Conservation (phyloP, 768 basidiomycete species). For the Strobilomyces dryophilus region DNA sequence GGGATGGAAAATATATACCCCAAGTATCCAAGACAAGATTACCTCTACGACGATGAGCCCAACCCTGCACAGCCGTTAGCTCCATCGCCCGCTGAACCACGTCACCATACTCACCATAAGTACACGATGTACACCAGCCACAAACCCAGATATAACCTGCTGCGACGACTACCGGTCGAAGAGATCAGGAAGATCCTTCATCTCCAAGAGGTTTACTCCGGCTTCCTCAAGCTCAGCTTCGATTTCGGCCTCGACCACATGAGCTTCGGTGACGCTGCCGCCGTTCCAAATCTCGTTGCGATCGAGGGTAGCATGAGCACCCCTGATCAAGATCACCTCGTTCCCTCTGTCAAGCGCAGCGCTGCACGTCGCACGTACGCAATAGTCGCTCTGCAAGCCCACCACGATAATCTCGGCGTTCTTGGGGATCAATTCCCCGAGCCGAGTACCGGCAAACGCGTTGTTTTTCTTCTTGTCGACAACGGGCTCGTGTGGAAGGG, state of each 20-base stretch:
- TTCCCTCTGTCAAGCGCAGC: slow-evolving; percentile 62
- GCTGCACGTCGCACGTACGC: slow-evolving; percentile 52
- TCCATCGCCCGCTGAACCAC: not conserved
- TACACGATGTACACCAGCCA: not conserved
- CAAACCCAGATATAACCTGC: not conserved
- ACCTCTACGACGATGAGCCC: not conserved
- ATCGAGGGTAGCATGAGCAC: slow-evolving; percentile 67
- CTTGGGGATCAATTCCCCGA: slow-evolving; percentile 45
- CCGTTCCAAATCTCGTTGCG: slow-evolving; percentile 58
- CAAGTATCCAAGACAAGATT: not conserved
- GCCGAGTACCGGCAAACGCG: slow-evolving; percentile 57
- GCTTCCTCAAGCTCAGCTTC: slow-evolving; percentile 68
- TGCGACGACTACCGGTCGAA: slow-evolving; percentile 51
- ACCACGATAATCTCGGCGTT: slow-evolving; percentile 63
- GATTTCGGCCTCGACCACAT: slow-evolving; percentile 51
- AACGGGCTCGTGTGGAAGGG: slow-evolving; percentile 47
- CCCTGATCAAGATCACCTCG: slow-evolving; percentile 57
- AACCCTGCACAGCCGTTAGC: not conserved
- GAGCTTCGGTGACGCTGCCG: slow-evolving; percentile 50
- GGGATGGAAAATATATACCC: not conserved
- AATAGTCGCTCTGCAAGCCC: slow-evolving; percentile 67
- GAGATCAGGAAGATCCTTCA: slow-evolving; percentile 58
- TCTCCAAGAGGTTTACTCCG: slow-evolving; percentile 60
- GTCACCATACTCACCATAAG: slow-evolving; percentile 12
- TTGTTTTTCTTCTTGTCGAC: slow-evolving; percentile 70